These are phyloP conservation scores for Erythrobasidium yunnanense DNA, from an alignment of 768 basidiomycete species.

Conservation along the genomic window DNA sequence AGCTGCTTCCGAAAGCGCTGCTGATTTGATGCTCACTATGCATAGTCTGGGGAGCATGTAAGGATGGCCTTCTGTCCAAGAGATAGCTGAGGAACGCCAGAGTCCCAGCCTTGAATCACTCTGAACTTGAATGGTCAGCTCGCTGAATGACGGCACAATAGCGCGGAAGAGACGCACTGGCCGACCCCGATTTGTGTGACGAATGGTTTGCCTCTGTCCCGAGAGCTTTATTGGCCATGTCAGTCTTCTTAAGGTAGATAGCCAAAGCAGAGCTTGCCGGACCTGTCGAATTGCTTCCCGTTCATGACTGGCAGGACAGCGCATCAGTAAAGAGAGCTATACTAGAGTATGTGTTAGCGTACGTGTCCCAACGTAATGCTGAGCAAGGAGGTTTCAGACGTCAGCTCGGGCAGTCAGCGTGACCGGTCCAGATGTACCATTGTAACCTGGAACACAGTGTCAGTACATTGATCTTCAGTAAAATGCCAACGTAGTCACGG, in stretches of 20 bases:
- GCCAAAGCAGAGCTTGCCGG: too few relatives aligned
- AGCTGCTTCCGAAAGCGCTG: too few relatives aligned
- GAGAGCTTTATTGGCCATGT: too few relatives aligned
- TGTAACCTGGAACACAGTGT: too few relatives aligned
- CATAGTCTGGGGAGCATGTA: background rate
- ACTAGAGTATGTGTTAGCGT: background rate
- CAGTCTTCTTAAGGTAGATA: too few relatives aligned
- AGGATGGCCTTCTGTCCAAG: background rate
- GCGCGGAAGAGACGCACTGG: background rate
- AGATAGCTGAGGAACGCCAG: background rate
- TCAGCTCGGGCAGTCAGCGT: conserved; percentile 47
- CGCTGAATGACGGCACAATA: background rate
- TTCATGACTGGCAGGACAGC: background rate
- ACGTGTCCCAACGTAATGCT: background rate
- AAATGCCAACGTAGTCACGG: background rate
- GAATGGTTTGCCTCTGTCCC: background rate
- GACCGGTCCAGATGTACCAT: too few relatives aligned
- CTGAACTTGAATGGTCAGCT: background rate
- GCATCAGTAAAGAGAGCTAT: too few relatives aligned
- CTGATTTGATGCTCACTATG: background rate
- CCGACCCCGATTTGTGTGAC: background rate
- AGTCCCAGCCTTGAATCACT: background rate
- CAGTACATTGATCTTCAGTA: background rate
- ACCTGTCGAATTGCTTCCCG: background rate
- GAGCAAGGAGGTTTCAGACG: too few relatives aligned